Conservation (phyloP, 257 asterid genomes). For the Gentiana dahurica region DNA sequence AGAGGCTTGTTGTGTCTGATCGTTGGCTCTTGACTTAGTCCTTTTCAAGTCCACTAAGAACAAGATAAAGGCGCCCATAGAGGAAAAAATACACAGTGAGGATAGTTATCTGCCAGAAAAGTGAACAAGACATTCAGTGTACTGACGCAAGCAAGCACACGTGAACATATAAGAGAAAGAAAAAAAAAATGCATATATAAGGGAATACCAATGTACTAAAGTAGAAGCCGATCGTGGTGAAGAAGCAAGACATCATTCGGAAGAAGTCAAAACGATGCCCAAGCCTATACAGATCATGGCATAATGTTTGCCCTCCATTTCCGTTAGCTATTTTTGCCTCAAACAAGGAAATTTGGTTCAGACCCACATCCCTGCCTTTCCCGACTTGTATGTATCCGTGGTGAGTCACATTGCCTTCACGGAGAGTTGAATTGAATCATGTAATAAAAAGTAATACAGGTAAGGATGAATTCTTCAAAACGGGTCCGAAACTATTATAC, state of each 20-base stretch:
- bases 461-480: background rate
- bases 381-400: slow-evolving; percentile 97
- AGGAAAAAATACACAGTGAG: slow-evolving; percentile 82
- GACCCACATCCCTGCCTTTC: slow-evolving; percentile 94
- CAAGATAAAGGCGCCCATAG: slow-evolving; percentile 88
- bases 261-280: slow-evolving; percentile 95
- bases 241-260: slow-evolving; percentile 84
- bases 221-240: slow-evolving; percentile 92
- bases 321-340: slow-evolving; percentile 92
- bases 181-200: background rate
- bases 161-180: too few species aligned
- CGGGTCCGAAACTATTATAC: background rate
- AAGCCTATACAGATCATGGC: slow-evolving; percentile 85
- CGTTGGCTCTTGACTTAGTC: slow-evolving; percentile 45
- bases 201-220: slow-evolving; percentile 74
- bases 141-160: background rate
- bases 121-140: slow-evolving; percentile 16
- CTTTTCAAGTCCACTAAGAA: slow-evolving; percentile 81
- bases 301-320: slow-evolving; percentile 87
- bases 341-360: slow-evolving; percentile 83
- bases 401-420: slow-evolving; percentile 92
- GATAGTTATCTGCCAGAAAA: slow-evolving; percentile 62
- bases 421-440: slow-evolving; percentile 96
- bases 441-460: slow-evolving; percentile 2
- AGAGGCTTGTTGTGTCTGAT: slow-evolving; percentile 51